These are phyloP conservation scores for Tetrahymena malaccensis DNA, from an alignment of 73 alveolate genomes.

Conservation along the genomic window DNA sequence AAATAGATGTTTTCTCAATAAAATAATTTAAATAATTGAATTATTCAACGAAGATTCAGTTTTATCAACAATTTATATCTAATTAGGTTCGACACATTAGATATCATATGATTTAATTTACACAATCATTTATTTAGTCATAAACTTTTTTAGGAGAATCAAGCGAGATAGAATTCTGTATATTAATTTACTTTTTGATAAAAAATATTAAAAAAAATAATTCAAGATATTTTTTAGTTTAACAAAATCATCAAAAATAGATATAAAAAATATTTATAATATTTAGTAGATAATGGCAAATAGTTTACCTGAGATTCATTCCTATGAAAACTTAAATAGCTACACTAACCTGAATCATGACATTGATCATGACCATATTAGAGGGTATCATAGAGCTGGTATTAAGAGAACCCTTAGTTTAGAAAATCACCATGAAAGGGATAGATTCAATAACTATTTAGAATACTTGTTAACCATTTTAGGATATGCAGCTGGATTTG, in stretches of 20 bases:
- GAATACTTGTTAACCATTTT: conserved; percentile 31
- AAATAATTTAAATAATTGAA: too few relatives aligned
- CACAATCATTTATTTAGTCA: too few relatives aligned
- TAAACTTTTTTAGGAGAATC: too few relatives aligned
- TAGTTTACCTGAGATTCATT: not conserved
- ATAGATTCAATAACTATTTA: conserved; percentile 11
- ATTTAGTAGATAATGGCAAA: not conserved
- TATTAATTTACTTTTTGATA: too few relatives aligned
- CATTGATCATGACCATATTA: not conserved
- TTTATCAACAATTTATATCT: too few relatives aligned
- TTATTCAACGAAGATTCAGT: too few relatives aligned
- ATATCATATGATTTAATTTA: too few relatives aligned
- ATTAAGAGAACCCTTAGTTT: not conserved
- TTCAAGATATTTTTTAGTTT: not conserved
- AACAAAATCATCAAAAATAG: not conserved
- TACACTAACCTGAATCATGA: not conserved
- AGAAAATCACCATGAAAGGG: conserved; percentile 16
- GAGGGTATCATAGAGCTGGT: not conserved
- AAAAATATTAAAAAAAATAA: too few relatives aligned
- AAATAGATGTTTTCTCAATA: too few relatives aligned
- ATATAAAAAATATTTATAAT: not conserved
- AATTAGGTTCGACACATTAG: too few relatives aligned
- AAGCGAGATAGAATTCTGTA: too few relatives aligned
- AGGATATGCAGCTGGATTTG: conserved; percentile 63
- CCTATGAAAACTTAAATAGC: not conserved